Conservation (phyloP, 768 basidiomycete genomes). For the Podaxis sp. region DNA sequence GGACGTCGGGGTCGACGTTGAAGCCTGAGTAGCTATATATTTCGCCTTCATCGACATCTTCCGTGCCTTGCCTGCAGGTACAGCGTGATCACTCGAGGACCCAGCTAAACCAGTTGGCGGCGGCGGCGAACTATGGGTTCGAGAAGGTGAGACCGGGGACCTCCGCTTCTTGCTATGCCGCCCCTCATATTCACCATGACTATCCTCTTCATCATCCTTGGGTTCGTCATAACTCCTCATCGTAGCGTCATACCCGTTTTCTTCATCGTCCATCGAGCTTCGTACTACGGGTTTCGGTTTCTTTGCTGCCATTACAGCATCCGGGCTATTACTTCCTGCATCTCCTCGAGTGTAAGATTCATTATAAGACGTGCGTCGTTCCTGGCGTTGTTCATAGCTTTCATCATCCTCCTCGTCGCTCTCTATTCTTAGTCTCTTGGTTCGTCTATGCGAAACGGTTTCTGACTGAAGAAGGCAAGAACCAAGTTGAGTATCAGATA, state of each 20-base stretch:
- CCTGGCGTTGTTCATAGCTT: constrained; percentile 19
- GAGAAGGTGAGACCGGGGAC: not conserved
- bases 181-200: not conserved
- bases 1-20: not conserved
- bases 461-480: constrained; percentile 11
- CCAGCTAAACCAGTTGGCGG: not conserved
- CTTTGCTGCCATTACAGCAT: not conserved
- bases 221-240: not conserved
- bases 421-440: constrained; percentile 25
- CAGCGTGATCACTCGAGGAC: not conserved
- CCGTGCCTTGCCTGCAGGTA: not conserved
- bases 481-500: not conserved
- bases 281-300: not conserved
- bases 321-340: not conserved
- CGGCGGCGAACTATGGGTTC: not conserved
- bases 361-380: constrained; percentile 6
- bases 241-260: not conserved
- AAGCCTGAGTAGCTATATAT: not conserved
- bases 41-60: constrained; percentile 1
- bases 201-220: not conserved
- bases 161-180: not conserved
- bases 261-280: not conserved
- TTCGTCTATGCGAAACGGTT: not conserved
- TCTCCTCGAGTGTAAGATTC: not conserved
- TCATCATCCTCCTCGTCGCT: constrained; percentile 30